Conservation (phyloP, 2,329 filamentous ascomycete species). For the Exophiala mesophila region DNA sequence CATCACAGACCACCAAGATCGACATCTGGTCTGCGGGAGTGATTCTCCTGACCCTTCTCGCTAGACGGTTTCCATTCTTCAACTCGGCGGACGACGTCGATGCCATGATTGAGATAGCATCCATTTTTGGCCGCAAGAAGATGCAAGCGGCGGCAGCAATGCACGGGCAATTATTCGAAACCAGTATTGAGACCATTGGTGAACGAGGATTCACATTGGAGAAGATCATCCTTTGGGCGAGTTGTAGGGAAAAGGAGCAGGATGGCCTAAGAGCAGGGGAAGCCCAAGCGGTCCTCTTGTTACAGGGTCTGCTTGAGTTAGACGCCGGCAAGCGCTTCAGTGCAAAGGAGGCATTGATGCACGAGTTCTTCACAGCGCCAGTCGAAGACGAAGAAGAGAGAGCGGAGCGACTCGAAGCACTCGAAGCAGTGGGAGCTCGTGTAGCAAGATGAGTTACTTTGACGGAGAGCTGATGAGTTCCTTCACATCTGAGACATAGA, state of each 20-base stretch:
- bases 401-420: constrained; percentile 22
- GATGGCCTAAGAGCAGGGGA: constrained; percentile 41
- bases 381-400: constrained; percentile 28
- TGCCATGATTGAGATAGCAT: constrained; percentile 94
- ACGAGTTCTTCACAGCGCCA: constrained; percentile 43
- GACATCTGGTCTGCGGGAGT: constrained; percentile 97
- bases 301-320: constrained; percentile 41
- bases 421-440: constrained; percentile 15
- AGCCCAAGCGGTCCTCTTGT: constrained; percentile 41
- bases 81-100: constrained; percentile 98
- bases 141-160: constrained; percentile 80
- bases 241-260: constrained; percentile 63
- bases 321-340: constrained; percentile 40
- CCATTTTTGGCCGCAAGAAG: constrained; percentile 78
- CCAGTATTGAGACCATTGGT: constrained; percentile 84
- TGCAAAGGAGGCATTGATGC: constrained; percentile 40
- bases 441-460: constrained; percentile 7
- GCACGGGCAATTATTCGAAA: constrained; percentile 89
- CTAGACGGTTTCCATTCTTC: constrained; percentile 93
- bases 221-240: constrained; percentile 94
- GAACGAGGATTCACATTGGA: constrained; percentile 80
- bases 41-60: constrained; percentile 92
- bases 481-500: too few relatives aligned
- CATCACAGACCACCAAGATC: constrained; percentile 85
- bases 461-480: too few relatives aligned